These are phyloP conservation scores for Phaeotremella skinneri DNA, from an alignment of 768 basidiomycete genomes.

Conservation along the genomic window DNA sequence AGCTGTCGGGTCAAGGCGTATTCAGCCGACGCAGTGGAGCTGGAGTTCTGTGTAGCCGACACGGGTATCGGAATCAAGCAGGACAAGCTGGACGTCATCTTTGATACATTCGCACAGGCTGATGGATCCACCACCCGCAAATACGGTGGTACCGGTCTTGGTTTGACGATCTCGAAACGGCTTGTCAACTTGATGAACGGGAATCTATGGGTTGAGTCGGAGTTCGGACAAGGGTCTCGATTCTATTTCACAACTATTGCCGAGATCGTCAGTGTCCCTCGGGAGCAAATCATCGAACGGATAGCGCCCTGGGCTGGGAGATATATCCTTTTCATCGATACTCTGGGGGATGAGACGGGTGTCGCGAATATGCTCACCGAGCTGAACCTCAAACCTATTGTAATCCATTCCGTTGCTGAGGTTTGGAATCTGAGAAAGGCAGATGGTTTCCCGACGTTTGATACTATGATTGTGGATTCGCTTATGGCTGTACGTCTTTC, in stretches of 20 bases:
- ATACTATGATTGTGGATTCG: slow-evolving; percentile 93
- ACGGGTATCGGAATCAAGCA: slow-evolving; percentile 98
- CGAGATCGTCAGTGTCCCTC: slow-evolving; percentile 37
- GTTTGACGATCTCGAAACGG: slow-evolving; percentile 94
- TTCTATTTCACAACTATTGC: slow-evolving; percentile 80
- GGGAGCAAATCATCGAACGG: slow-evolving; percentile 45
- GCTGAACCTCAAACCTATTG: slow-evolving; percentile 72
- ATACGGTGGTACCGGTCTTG: slow-evolving; percentile 95
- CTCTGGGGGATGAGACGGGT: slow-evolving; percentile 68
- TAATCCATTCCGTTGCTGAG: slow-evolving; percentile 74
- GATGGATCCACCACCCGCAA: slow-evolving; percentile 98
- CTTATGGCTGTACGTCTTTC: slow-evolving; percentile 66
- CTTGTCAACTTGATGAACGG: slow-evolving; percentile 97
- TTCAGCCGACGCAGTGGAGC: slow-evolving; percentile 74
- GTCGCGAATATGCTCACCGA: slow-evolving; percentile 75
- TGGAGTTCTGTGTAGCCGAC: slow-evolving; percentile 96
- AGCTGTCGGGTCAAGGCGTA: slow-evolving; percentile 64
- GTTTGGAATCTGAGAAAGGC: slow-evolving; percentile 58
- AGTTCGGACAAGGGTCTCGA: slow-evolving; percentile 75
- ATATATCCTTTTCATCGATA: slow-evolving; percentile 89
- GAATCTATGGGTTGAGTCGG: slow-evolving; percentile 97
- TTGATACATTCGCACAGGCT: slow-evolving; percentile 98
- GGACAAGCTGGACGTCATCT: slow-evolving; percentile 96
- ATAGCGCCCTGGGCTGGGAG: slow-evolving; percentile 71
- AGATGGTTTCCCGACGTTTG: slow-evolving; percentile 78